phyloP scores from a whole-genome alignment of 768 basidiomycete species.

The Tephrocybe sp. region DNA sequence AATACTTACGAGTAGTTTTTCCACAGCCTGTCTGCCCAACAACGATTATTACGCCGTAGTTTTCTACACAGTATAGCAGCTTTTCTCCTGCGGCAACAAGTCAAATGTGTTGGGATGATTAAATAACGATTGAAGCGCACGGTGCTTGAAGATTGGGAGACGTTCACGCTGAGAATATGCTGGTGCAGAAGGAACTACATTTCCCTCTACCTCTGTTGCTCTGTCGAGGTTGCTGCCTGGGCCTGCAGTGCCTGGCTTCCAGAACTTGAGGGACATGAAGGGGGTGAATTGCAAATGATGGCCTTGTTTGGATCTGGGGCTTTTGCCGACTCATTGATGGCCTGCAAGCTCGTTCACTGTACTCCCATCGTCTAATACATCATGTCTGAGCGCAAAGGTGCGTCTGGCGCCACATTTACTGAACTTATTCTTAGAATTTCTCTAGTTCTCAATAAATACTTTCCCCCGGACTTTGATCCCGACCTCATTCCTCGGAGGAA shows the following conservation, averaged over 20 bases:
- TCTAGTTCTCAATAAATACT: conserved; percentile 90
- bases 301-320: conserved; percentile 15
- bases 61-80: conserved; percentile 83
- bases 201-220: conserved; percentile 73
- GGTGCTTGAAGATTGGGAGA: conserved; percentile 89
- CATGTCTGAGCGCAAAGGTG: conserved; percentile 88
- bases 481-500: conserved; percentile 91
- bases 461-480: conserved; percentile 98
- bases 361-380: conserved; percentile 23
- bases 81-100: conserved; percentile 56
- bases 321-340: background rate
- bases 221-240: conserved; percentile 91
- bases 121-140: conserved; percentile 38
- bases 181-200: conserved; percentile 66
- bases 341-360: too few species aligned
- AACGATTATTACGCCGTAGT: conserved; percentile 80
- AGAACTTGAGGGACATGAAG: conserved; percentile 67
- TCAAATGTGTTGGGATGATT: background rate
- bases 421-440: conserved; percentile 4
- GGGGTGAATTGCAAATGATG: background rate
- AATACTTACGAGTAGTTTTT: conserved; percentile 88
- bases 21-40: conserved; percentile 97
- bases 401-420: conserved; percentile 4
- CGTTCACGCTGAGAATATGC: conserved; percentile 67
- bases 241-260: conserved; percentile 85